These are phyloP conservation scores for Leucaena leucocephala DNA, from an alignment of 306 rosid species.

Conservation along the genomic window DNA sequence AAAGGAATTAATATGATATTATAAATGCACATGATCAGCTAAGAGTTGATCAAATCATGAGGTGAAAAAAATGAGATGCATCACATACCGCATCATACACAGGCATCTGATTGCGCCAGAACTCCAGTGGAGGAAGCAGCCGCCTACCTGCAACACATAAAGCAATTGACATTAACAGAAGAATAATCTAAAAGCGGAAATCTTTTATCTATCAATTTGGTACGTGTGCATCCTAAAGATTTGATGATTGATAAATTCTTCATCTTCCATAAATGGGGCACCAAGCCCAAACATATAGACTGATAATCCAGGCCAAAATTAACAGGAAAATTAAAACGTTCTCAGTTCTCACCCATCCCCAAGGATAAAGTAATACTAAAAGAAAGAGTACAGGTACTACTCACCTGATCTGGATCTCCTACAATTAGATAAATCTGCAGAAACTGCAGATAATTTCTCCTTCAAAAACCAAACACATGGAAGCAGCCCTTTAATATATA, in stretches of 20 bases:
- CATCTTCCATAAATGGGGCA: neutral
- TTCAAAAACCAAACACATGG: constrained; percentile 2
- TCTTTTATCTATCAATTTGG: neutral
- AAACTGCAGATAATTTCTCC: constrained; percentile 26
- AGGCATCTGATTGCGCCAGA: constrained; percentile 85
- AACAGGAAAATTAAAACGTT: neutral
- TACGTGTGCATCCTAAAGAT: neutral
- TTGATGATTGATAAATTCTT: neutral
- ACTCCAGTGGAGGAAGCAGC: constrained; percentile 70
- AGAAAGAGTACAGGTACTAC: neutral
- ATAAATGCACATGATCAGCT: neutral
- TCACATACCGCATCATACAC: constrained; percentile 68
- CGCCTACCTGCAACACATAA: constrained; percentile 62
- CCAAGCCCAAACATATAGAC: neutral
- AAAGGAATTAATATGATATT: neutral
- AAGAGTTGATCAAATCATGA: neutral
- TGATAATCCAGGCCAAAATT: neutral
- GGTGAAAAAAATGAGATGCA: neutral
- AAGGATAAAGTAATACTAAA: neutral
- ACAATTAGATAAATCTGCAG: constrained; percentile 50
- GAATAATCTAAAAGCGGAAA: neutral
- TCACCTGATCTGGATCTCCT: constrained; percentile 75
- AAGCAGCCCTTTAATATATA: neutral
- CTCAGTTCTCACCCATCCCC: neutral
- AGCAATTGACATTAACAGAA: neutral